Base-by-base conservation (phyloP, 2,329 filamentous ascomycete genomes). In the Alternaria ventricosa region DNA sequence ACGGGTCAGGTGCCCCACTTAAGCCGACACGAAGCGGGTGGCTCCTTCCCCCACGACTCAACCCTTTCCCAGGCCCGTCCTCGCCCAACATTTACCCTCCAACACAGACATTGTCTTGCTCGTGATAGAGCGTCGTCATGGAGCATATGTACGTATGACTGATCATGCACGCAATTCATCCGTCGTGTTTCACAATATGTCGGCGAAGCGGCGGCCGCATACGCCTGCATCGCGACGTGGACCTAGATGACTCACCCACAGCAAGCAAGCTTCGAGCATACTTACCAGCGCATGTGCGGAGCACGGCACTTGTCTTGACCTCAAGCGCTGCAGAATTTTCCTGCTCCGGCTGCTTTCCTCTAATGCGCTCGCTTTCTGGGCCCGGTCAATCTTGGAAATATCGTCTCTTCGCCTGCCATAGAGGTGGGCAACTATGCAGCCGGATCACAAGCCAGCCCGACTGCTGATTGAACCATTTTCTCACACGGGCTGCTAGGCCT, bases 231-330 rank as follows among this genome's bases (percentile, higher is more conserved):
- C 46, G 61, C 74, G 64, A 79, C 74, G 76, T 79, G 75, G 66
- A 71, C 45, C 63, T 60, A 59, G 65, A 68, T 78, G 77, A 79
- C 69, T 79, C 77, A 79, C 66, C 64, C 64, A 65, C 54, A 57
- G 60, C 60, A 64, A 70, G 55, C 64, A 68, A 46, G 60, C 46
- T 53, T 54, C 43, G 55, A 50, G 55, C 41, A 15, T 46, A 43
- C 46, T 50, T 23, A 23, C 47, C 25, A 46, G 49, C 27, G 22
- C 44, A 46, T 30, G 60, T 54, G 51, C 65, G 61, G 36, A 63
- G 63, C 36, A 47, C 64, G 61, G 63, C 53, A 62, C 20, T 65
- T 66, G 66, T 46, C 54, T 49, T 61, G 61, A 64, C 60, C 65
- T 57, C 53, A 51, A 55, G 28, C 50, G 49, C 50, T 57, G 57